Base-by-base conservation (phyloP, 2,329 filamentous ascomycete species). In the Fusarium nanum region DNA sequence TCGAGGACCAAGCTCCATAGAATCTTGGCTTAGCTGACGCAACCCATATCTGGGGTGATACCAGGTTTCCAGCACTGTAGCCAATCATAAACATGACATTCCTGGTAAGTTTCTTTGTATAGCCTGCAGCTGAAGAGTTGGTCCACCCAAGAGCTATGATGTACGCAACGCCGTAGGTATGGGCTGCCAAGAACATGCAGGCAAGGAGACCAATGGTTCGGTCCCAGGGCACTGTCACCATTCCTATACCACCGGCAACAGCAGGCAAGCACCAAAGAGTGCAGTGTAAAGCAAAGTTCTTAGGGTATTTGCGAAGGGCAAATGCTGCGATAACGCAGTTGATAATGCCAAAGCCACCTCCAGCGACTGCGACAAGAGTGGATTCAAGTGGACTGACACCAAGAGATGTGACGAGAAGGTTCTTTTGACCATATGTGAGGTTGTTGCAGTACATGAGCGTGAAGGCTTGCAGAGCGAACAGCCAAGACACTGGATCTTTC, bases 61-160 rank as follows among this genome's bases (percentile, higher is more conserved):
- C 73, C 9, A 82, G 76, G 30, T 79, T 81, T 6, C 75, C 75
- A 2, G 79, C 60, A 12, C 77, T 76, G 12, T 79, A 79, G 1
- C 79, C 81, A 1, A 81, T 62, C 73, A 81, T 80, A 50, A 81
- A 81, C 72, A 82, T 75, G 14, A 77, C 81, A 13, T 81, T 81
- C 2, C 80, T 76, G 5, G 81, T 82, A 4, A 82, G 78, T 64
- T 83, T 83, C 70, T 83, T 83, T 5, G 60, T 64, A 7, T 64
- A 64, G 5, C 60, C 60, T 7, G 60, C 60, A 9, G 60, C 60
- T 23, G 59, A 64, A 2, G 60, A 64, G 16, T 60, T 64, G 14
- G 60, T 60, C 60, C 60, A 64, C 1, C 60, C 60, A 22, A 64
- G 4, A 4, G 60, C 60, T 4, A 64, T 64, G 37, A 64, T 64